Conservation (phyloP, 1,284 basidiomycete species). For the Cryptococcus sp. region DNA sequence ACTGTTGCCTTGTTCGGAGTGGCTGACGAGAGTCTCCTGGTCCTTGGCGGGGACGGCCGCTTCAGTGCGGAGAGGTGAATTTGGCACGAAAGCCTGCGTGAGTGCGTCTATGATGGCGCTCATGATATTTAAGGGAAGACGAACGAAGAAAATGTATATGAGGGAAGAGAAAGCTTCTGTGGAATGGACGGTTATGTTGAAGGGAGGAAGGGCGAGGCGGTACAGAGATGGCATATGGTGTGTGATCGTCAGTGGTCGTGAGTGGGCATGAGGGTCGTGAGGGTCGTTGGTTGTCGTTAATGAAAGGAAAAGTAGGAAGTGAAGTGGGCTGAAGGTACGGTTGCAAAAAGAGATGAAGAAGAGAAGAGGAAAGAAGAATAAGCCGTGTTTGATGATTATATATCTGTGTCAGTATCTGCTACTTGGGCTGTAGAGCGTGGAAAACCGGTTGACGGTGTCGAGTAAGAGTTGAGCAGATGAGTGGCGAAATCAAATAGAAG, state of each 20-base stretch:
- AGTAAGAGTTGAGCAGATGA: too few species aligned
- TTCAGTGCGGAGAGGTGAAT: neutral
- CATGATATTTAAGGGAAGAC: neutral
- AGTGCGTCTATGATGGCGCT: neutral
- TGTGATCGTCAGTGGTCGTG: neutral
- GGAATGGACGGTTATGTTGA: neutral
- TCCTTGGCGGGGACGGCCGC: neutral
- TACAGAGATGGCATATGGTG: neutral
- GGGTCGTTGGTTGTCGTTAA: neutral
- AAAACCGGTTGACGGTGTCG: too few species aligned
- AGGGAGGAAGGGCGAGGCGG: neutral
- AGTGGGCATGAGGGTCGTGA: neutral
- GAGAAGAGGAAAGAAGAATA: neutral
- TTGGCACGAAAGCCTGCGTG: neutral
- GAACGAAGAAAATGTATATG: slow-evolving; percentile 1
- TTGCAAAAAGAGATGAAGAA: neutral
- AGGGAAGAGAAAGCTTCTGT: neutral
- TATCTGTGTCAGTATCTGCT: neutral
- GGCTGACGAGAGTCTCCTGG: neutral
- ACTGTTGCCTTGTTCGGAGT: neutral
- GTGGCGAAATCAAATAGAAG: too few species aligned
- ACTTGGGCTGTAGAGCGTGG: too few species aligned
- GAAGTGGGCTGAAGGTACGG: neutral
- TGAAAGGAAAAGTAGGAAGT: neutral
- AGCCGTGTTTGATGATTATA: neutral